Evolutionary conservation across 1,284 basidiomycete genomes (phyloP).

Genomic region (Hypsizygus ulmarius): DNA sequence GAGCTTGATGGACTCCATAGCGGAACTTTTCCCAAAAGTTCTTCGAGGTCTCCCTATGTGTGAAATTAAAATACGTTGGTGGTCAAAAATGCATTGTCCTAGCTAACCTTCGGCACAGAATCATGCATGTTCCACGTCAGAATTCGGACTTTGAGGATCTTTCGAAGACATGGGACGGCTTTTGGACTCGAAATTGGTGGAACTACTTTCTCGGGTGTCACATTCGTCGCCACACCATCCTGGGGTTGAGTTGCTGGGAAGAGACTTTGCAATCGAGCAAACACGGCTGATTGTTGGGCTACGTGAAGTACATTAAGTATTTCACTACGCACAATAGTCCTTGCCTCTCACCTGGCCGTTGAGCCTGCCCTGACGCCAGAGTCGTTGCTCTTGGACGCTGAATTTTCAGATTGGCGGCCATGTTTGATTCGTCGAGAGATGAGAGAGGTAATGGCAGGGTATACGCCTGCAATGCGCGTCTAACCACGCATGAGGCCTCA

Average conservation of each 20-base stretch:
- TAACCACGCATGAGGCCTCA: conserved; percentile 5
- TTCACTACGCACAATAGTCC: neutral
- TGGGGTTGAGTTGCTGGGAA: conserved; percentile 20
- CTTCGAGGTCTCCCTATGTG: conserved; percentile 68
- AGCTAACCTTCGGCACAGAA: conserved; percentile 63
- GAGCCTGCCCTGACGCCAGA: neutral
- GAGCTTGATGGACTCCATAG: conserved; percentile 39
- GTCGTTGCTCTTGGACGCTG: conserved; percentile 3
- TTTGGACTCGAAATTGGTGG: conserved; percentile 17
- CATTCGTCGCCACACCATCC: conserved; percentile 8
- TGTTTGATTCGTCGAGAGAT: neutral
- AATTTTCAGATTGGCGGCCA: neutral
- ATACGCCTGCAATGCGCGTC: conserved; percentile 3
- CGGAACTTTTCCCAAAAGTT: conserved; percentile 68
- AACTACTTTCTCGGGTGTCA: conserved; percentile 11
- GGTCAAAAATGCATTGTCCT: conserved; percentile 1
- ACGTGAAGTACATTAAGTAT: neutral
- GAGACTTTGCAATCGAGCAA: conserved; percentile 31
- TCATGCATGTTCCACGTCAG: conserved; percentile 78
- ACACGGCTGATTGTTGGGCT: conserved; percentile 21
- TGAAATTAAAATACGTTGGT: conserved; percentile 1
- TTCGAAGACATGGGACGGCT: conserved; percentile 17
- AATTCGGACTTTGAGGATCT: conserved; percentile 41
- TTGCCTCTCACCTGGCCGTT: conserved; percentile 4
- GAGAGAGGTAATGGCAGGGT: neutral